Base-by-base conservation (phyloP, 2,329 filamentous ascomycete species). In the Fusarium pseudograminearum region DNA sequence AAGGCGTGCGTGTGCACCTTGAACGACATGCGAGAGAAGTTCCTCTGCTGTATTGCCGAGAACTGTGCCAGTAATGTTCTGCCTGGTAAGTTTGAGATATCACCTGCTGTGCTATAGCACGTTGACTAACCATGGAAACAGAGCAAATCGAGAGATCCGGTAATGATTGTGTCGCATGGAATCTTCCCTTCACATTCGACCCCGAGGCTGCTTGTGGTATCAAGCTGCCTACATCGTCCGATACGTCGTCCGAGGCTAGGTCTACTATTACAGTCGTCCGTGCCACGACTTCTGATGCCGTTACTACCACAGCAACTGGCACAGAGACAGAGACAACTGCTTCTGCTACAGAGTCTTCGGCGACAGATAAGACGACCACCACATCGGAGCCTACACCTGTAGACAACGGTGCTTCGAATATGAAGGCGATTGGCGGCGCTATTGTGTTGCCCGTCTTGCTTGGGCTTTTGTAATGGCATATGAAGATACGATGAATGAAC, bases 161-260 rank as follows among this genome's bases (percentile, higher is more conserved):
- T 0, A 16, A 38, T 8, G 18, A 16, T 4, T 63, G 60, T 1
- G 42, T 18, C 14, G 60, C 60, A 3, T 55, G 45, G 7, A 40
- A 40, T 0, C 18, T 56, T 3, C 58, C 61, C 2, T 63, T 63
- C 26, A 50, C 48, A 4, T 63, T 63, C 4, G 42, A 63, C 11
- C 12, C 48, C 1, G 42, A 63, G 11, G 58, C 61, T n/a, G 58
- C 30, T 7, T 63, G 61, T n/a, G 42, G 58, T 3, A 57, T 63
- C 2, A 63, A 57, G 10, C 7, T 63, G 7, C 31, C 61, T 20
- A 24, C 16, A 2, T 48, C 58, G 1, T 48, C 50, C 0, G 6
- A 24, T 7, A 24, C 57, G 0, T 6, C 22, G 3, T 44, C 61
- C 6, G 20, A 33, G 26, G 22, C 33, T 4, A 12, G 12, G 4